phyloP scores from a whole-genome alignment of 768 basidiomycete genomes.

The Tricholoma sp. region DNA sequence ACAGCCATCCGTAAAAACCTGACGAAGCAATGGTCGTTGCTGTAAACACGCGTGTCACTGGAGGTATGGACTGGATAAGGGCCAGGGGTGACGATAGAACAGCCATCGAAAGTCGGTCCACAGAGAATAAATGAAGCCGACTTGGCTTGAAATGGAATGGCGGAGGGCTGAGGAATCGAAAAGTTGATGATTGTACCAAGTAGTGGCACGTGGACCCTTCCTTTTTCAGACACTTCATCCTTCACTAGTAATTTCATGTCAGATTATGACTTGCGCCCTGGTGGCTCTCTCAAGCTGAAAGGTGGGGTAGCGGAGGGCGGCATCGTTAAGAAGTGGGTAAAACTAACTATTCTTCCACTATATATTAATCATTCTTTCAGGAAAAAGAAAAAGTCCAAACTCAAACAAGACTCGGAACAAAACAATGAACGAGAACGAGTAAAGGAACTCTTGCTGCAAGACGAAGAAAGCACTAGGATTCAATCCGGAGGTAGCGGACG shows the following conservation, averaged over 20 bases:
- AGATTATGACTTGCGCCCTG: constrained; percentile 80
- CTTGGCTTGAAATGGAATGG: constrained; percentile 11
- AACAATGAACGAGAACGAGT: constrained; percentile 42
- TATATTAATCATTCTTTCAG: constrained; percentile 31
- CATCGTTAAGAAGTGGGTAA: constrained; percentile 72
- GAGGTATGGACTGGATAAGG: constrained; percentile 67
- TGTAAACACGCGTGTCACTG: constrained; percentile 71
- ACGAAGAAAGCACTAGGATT: constrained; percentile 41
- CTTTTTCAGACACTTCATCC: constrained; percentile 11
- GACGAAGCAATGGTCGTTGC: constrained; percentile 54
- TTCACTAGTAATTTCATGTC: constrained; percentile 45
- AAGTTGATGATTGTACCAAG: background rate
- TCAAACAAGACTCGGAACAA: constrained; percentile 47
- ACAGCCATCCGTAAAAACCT: constrained; percentile 59
- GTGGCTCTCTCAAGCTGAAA: constrained; percentile 88
- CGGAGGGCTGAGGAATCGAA: background rate
- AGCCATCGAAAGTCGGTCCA: constrained; percentile 46
- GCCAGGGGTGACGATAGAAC: constrained; percentile 69
- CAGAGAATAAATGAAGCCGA: constrained; percentile 8
- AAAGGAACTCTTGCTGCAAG: constrained; percentile 45
- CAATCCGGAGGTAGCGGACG: constrained; percentile 53
- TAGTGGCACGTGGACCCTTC: constrained; percentile 19
- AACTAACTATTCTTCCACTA: constrained; percentile 7
- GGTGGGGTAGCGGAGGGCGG: constrained; percentile 76
- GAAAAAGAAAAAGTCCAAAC: constrained; percentile 84